A percentile compares a stretch with the other conserved stretches of the same genome.
Evolutionary conservation across 192 early-diverging fungal genomes (phyloP).

Genomic region (Dispira simplex): DNA sequence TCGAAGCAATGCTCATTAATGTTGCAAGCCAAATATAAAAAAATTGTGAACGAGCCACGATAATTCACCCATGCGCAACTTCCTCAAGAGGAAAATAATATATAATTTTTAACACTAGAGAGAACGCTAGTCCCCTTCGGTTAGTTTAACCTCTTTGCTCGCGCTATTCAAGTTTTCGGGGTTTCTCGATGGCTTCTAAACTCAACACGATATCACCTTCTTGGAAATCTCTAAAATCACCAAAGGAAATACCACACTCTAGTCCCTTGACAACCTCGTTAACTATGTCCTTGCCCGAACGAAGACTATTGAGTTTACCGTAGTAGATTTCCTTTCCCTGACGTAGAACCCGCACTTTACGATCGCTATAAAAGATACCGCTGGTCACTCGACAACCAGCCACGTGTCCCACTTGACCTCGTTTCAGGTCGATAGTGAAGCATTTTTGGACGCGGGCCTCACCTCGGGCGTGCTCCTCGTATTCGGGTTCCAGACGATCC

Average conservation of each 20-base stretch:
- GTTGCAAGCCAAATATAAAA: too few species aligned
- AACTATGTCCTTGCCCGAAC: conserved; percentile 83
- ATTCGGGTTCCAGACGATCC: conserved; percentile 60
- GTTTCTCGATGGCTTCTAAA: conserved; percentile 37
- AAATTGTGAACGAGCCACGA: too few species aligned
- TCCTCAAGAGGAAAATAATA: background rate
- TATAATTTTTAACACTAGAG: background rate
- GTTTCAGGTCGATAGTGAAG: conserved; percentile 74
- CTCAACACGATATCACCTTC: conserved; percentile 74
- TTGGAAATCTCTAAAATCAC: conserved; percentile 58
- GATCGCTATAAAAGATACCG: conserved; percentile 45
- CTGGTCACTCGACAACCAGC: conserved; percentile 76
- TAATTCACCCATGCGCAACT: too few species aligned
- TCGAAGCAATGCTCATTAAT: too few species aligned
- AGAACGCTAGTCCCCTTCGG: background rate
- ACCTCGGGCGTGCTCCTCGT: conserved; percentile 61
- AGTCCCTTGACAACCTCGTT: conserved; percentile 80
- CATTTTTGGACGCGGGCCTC: conserved; percentile 75
- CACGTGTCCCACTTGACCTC: conserved; percentile 46
- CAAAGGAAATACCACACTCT: conserved; percentile 90
- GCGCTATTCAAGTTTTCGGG: conserved; percentile 30
- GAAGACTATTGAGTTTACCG: conserved; percentile 46
- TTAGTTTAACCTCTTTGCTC: background rate
- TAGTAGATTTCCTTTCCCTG: conserved; percentile 50
- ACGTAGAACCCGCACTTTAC: conserved; percentile 50